These are phyloP conservation scores for Hypoxylon perforatum DNA, from an alignment of 495 filamentous ascomycete species.

Conservation along the genomic window DNA sequence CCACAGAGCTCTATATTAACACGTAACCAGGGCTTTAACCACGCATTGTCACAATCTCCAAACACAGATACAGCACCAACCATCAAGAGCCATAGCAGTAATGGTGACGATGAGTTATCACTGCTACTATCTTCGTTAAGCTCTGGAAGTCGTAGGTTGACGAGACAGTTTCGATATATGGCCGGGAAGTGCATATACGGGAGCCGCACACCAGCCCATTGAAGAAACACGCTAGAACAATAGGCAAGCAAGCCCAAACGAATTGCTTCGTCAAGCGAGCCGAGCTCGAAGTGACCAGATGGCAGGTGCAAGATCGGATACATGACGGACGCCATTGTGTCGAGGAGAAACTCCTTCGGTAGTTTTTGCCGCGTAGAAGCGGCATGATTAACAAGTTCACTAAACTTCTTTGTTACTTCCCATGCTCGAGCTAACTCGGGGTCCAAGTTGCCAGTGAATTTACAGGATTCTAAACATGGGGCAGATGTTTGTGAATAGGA, in stretches of 20 bases:
- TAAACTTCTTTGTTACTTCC: constrained; percentile 51
- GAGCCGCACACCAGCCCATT: constrained; percentile 44
- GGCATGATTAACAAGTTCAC: constrained; percentile 50
- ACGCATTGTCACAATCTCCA: constrained; percentile 35
- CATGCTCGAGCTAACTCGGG: constrained; percentile 43
- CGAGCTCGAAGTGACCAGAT: constrained; percentile 22
- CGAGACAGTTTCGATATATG: constrained; percentile 19
- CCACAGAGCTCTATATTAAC: constrained; percentile 35
- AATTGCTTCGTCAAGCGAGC: constrained; percentile 49
- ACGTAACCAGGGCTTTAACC: constrained; percentile 43
- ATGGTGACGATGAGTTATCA: constrained; percentile 4
- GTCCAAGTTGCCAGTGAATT: constrained; percentile 20
- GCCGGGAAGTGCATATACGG: constrained; percentile 42
- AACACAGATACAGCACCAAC: constrained; percentile 50
- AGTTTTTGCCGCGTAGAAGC: constrained; percentile 36
- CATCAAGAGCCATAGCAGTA: constrained; percentile 53
- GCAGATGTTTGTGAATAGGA: not conserved
- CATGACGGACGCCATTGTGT: constrained; percentile 54
- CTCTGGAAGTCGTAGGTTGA: constrained; percentile 2
- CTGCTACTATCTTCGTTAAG: not conserved
- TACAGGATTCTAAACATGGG: not conserved
- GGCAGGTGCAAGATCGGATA: constrained; percentile 55
- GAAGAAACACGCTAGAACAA: constrained; percentile 53
- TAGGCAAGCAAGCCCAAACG: constrained; percentile 55
- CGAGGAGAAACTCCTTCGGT: constrained; percentile 43